Base-by-base conservation (phyloP, 1,284 basidiomycete genomes). In the Phellopilus nigrolimitatus region DNA sequence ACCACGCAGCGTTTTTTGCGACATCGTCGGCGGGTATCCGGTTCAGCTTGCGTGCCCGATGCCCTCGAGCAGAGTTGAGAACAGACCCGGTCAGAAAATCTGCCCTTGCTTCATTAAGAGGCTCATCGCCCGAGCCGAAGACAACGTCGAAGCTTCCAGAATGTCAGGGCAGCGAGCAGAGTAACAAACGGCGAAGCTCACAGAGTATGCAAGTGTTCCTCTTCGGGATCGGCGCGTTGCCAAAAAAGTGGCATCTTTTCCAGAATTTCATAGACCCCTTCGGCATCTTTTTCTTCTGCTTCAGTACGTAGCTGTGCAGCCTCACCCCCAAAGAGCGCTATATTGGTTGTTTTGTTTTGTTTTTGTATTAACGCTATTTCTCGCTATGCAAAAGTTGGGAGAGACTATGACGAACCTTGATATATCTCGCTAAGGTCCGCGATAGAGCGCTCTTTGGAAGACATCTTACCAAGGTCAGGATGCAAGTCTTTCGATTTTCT, bases 141-240 rank as follows among this genome's bases (percentile, higher is more conserved):
- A 76, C 68, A 27, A 84, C 64, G 59, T 90, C 87, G 56, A 74
- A 79, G 13, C 87, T 89, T 40, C 24, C 56, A 24, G 41, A 5
- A 42, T 37, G 44, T 36, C 44, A 46, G 51, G 38, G 48, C 19
- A 33, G n/a, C 54, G 5, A 42, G 21, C 12, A 40, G 4, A 25
- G 30, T 8, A 21, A 27, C 25, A 17, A 40, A 17, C n/a, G 37
- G 10, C 4, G 43, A 38, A n/a, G 64, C 67, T 56, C 54, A 80
- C 86, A 70, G 74, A 27, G 82, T 89, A 27, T 85, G 56, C 56
- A 80, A 68, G 49, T 78, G 68, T 22, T 82, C 78, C 1, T 70
- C 57, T 2, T 72, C 69, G 28, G 61, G 64, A 48, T 80, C 74
- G 3, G 64, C 56, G 15, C 69, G 69, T 57, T 80, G 76, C 78